A percentile compares a stretch with the other conserved stretches of the same genome.
phyloP scores from a whole-genome alignment of 2,329 filamentous ascomycete species.

The Penicillium thymicola region DNA sequence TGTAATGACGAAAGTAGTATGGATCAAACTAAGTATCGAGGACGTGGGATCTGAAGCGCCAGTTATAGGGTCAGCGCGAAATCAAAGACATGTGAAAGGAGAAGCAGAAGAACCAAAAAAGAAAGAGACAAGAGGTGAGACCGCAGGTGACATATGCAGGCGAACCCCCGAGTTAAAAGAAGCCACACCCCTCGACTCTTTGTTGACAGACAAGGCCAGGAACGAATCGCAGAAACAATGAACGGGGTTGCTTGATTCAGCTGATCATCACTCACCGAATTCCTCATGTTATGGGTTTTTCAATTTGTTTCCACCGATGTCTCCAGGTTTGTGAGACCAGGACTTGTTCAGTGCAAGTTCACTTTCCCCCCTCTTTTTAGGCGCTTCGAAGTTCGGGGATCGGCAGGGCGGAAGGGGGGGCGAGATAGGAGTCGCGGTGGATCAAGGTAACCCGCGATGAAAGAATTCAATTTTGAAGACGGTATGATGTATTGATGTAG shows the following conservation, averaged over 20 bases:
- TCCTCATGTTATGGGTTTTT: conserved; percentile 17
- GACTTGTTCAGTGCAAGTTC: conserved; percentile 6
- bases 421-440: conserved; percentile 8
- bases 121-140: conserved; percentile 16
- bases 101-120: conserved; percentile 12
- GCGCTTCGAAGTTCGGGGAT: conserved; percentile 16
- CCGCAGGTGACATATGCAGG: conserved; percentile 23
- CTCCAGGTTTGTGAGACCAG: conserved; percentile 1
- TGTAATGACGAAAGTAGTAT: neutral
- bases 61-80: conserved; percentile 12
- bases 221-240: conserved; percentile 15
- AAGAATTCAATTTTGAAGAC: neutral
- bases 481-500: neutral
- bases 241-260: neutral
- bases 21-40: conserved; percentile 4
- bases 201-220: conserved; percentile 15
- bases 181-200: conserved; percentile 13
- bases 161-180: conserved; percentile 12
- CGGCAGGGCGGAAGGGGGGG: conserved; percentile 16
- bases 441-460: conserved; percentile 6
- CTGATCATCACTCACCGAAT: conserved; percentile 15
- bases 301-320: neutral
- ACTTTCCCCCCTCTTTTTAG: conserved; percentile 18
- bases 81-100: conserved; percentile 7
- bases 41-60: conserved; percentile 9